Conservation (phyloP, 108 stramenopile species). For the Stephanodiscus triporus region DNA sequence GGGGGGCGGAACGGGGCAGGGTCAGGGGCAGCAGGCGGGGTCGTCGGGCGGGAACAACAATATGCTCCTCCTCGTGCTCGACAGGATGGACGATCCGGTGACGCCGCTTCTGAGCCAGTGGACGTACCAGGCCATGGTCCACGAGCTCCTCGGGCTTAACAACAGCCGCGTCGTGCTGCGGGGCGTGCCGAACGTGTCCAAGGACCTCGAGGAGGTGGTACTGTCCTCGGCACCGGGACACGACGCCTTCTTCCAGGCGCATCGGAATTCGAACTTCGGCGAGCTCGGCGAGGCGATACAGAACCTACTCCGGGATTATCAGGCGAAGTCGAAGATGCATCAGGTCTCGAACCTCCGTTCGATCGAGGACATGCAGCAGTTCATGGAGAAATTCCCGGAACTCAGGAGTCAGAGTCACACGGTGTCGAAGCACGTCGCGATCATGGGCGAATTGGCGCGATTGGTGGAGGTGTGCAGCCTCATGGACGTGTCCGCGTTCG, state of each 20-base stretch:
- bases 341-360: slow-evolving; percentile 71
- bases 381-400: slow-evolving; percentile 98
- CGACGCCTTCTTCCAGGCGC: slow-evolving; percentile 91
- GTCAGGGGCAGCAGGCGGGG: not conserved
- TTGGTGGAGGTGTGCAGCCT: slow-evolving; percentile 91
- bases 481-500: slow-evolving; percentile 98
- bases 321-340: slow-evolving; percentile 84
- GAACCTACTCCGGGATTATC: slow-evolving; percentile 93
- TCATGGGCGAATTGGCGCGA: slow-evolving; percentile 96
- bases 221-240: slow-evolving; percentile 78
- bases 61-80: slow-evolving; percentile 88
- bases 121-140: slow-evolving; percentile 99
- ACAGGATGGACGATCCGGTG: slow-evolving; percentile 98
- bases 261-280: slow-evolving; percentile 97
- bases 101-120: slow-evolving; percentile 98
- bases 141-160: slow-evolving; percentile 97
- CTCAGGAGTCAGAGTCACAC: slow-evolving; percentile 86
- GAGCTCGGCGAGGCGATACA: slow-evolving; percentile 97
- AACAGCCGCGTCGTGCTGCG: slow-evolving; percentile 95
- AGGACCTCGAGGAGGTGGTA: slow-evolving; percentile 98
- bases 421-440: slow-evolving; percentile 96
- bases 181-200: slow-evolving; percentile 90
- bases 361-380: slow-evolving; percentile 99
- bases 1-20: slow-evolving; percentile 41
- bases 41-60: slow-evolving; percentile 3